Base-by-base conservation (phyloP, 2,329 filamentous ascomycete genomes). In the Drechslera avenae region DNA sequence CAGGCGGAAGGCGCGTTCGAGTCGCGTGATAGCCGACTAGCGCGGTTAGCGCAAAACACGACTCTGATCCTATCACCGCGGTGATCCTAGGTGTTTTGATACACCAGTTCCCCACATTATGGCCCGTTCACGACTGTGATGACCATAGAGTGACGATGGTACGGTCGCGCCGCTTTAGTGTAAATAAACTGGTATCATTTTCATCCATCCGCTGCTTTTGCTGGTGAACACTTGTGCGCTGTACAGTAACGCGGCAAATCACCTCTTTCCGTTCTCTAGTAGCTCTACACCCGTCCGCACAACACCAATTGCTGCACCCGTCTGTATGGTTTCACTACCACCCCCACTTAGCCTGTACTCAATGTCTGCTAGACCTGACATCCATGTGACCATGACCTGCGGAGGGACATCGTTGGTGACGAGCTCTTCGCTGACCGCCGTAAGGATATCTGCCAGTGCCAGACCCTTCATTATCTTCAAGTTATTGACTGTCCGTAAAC, bases 391-490 rank as follows among this genome's bases (percentile, higher is more conserved):
- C 80, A 94, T 89, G 9, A 91, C 93, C 71, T 93, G 88, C 0
- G 90, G 81, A 45, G 87, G 89, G 10, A 96, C 94, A 60, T 96
- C 90, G 41, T 97, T 77, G 69, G 87, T 88, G 16, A 84, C 82
- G 50, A 99, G 74, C 76, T 96, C 89, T 63, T 97, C 92, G 0
- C 88, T 85, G 33, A 97, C 73, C 0, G 90, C 85, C 0, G 91
- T 95, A 59, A 99, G 84, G 50, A 99, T 97, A 71, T 99, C 94
- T 3, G 94, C 94, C 53, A 99, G 76, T 2, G 94, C 94, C 39
- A 99, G 79, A 0, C 94, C 94, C 66, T 94, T 90, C 49, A 85
- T 82, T 4, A 85, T 82, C 76, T 99, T 99, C 55, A 99, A 80
- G 0, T 89, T 86, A 69, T 94, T 94, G 73, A 99, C 86, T 0